Base-by-base conservation (phyloP, 2,329 filamentous ascomycete genomes). In the Calonectria pauciramosa region DNA sequence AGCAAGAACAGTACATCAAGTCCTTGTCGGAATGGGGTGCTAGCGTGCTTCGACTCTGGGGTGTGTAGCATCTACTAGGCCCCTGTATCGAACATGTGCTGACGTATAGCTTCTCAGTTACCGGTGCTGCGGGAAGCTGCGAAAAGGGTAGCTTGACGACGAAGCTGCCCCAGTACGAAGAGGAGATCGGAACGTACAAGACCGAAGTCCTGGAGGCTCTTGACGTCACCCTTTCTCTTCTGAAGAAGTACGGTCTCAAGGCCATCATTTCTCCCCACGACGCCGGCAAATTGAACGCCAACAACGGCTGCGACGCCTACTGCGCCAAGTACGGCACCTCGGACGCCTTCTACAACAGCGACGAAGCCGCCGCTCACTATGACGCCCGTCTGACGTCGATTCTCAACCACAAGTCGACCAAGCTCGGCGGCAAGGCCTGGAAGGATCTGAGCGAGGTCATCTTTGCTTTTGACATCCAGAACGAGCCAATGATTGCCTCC, bases 261-360 rank as follows among this genome's bases (percentile, higher is more conserved):
- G 54, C 54, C 32, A 59, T 65, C 30, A 16, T 49, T 23, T 65
- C 41, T 16, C 38, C 26, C 41, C 60, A 65, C 30, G 38, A 65
- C 30, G 54, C 54, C 54, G 54, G 54, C 1, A 59, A 59, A 26
- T 16, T 59, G 20, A 59, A 59, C 32, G 54, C 54, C 54, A 59
- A 59, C 54, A 59, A 59, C 20, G 54, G 54, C 54, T 59, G 54
- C 32, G 54, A 59, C 34, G 54, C 54, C 30, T 59, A 59, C 54
- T 59, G 54, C 54, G n/a, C 32, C n/a, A 59, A 59, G 32, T 59
- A 59, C 54, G 28, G 54, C 32, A 59, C 54, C 30, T 59, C 54
- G 32, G 54, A 59, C 32, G 32, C 20, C 13, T 59, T 59, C 32
- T 59, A 59, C 32, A 59, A 59, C 54, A 59, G 54, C 32, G 32